A percentile compares a stretch with the other conserved stretches of the same genome.
Conservation (phyloP, 371 early-diverging fungal genomes). For the Lichtheimia ramosa region DNA sequence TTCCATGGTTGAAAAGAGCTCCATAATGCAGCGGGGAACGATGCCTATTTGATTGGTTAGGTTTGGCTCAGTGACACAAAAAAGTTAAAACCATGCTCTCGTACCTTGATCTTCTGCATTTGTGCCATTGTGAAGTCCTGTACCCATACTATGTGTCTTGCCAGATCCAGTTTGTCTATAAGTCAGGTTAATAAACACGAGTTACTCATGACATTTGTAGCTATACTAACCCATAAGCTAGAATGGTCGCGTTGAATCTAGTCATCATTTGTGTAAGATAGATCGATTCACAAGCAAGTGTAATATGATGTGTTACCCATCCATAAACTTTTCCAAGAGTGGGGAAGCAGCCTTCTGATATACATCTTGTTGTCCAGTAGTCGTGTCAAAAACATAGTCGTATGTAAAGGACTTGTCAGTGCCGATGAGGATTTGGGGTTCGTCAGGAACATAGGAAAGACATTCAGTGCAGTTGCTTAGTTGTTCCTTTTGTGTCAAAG, state of each 20-base stretch:
- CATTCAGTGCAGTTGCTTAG: conserved; percentile 73
- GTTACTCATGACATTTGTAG: not conserved
- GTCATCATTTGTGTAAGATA: not conserved
- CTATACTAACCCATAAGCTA: conserved; percentile 91
- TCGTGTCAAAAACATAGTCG: conserved; percentile 83
- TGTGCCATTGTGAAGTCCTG: conserved; percentile 37
- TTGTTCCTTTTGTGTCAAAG: conserved; percentile 76
- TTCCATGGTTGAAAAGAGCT: conserved; percentile 54
- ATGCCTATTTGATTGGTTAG: conserved; percentile 57
- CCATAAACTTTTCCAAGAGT: conserved; percentile 81
- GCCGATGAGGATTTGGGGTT: conserved; percentile 68
- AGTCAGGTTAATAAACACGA: not conserved
- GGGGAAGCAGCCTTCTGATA: conserved; percentile 75
- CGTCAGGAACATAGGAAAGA: conserved; percentile 66
- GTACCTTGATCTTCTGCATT: conserved; percentile 33
- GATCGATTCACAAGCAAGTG: not conserved
- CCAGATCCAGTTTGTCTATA: conserved; percentile 57
- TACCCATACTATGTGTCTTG: conserved; percentile 57
- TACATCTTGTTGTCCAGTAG: conserved; percentile 69
- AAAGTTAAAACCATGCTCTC: not conserved
- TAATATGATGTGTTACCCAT: conserved; percentile 74
- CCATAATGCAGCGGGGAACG: conserved; percentile 82
- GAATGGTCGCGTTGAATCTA: conserved; percentile 86
- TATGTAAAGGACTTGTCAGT: conserved; percentile 81
- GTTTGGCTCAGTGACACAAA: conserved; percentile 1